Percentiles rank a stretch among this genome's conserved stretches.
These are phyloP conservation scores for Fallopia convolvulus DNA, from an alignment of 148 eudicot species.

Conservation along the genomic window DNA sequence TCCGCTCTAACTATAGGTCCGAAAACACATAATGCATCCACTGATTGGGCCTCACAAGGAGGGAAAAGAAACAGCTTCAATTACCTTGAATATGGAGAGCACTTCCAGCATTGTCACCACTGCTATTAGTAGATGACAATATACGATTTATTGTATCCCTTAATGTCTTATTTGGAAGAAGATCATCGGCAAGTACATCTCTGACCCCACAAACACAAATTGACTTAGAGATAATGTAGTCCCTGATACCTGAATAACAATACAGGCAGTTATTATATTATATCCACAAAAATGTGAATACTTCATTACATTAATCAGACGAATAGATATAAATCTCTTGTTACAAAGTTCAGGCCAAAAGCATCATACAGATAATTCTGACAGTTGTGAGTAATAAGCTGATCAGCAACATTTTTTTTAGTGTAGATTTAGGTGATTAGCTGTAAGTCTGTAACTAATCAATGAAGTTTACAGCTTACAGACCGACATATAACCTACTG, in stretches of 20 bases:
- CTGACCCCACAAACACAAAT: conserved; percentile 79
- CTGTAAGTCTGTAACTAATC: neutral
- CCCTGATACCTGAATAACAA: conserved; percentile 65
- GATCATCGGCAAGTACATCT: conserved; percentile 74
- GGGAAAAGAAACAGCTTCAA: neutral
- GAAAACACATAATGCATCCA: neutral
- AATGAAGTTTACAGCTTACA: neutral
- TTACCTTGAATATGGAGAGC: conserved; percentile 61
- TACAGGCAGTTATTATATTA: neutral
- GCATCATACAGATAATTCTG: neutral
- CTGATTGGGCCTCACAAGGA: neutral
- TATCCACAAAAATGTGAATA: conserved; percentile 3
- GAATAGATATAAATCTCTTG: neutral
- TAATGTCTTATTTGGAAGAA: conserved; percentile 76
- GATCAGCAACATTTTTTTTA: neutral
- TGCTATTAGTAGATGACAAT: conserved; percentile 65
- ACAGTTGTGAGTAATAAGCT: neutral
- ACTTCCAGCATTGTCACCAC: conserved; percentile 68
- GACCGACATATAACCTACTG: neutral
- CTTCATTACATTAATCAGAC: neutral
- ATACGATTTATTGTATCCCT: conserved; percentile 75
- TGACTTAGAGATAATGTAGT: conserved; percentile 66
- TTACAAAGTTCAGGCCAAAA: neutral
- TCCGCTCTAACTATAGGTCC: neutral
- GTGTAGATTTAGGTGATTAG: neutral